A percentile compares a stretch with the other conserved stretches of the same genome.
phyloP scores from a whole-genome alignment of 306 rosid genomes.

The barrel medic (Medicago truncatula) region DNA sequence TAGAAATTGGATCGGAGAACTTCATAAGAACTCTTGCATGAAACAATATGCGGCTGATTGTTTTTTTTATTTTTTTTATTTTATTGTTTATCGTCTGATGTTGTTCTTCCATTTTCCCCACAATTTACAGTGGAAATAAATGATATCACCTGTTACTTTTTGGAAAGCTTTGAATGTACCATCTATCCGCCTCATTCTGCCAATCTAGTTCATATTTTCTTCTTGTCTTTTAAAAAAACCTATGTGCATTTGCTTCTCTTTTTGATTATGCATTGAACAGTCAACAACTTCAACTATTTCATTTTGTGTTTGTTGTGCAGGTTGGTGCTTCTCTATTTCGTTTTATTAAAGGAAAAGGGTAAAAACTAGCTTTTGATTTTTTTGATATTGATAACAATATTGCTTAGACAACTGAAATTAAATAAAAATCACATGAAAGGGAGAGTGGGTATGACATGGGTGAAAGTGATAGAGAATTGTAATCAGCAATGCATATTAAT shows the following conservation, averaged over 20 bases:
- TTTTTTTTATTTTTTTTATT: neutral
- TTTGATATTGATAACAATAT: constrained; percentile 9
- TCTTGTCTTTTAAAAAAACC: neutral
- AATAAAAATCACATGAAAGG: constrained; percentile 16
- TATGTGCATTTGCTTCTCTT: constrained; percentile 33
- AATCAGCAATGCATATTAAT: constrained; percentile 25
- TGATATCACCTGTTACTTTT: constrained; percentile 22
- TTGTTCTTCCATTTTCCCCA: neutral
- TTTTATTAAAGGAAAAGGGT: constrained; percentile 88
- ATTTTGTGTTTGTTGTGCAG: constrained; percentile 62
- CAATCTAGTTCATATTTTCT: constrained; percentile 4
- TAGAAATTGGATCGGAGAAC: constrained; percentile 11
- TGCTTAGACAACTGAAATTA: constrained; percentile 37
- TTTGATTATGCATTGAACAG: constrained; percentile 17
- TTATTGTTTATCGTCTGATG: neutral
- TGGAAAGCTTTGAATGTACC: constrained; percentile 15
- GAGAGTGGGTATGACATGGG: constrained; percentile 13
- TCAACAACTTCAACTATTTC: constrained; percentile 26
- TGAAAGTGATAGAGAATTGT: constrained; percentile 12
- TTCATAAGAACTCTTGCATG: constrained; percentile 25
- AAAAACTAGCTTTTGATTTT: constrained; percentile 37
- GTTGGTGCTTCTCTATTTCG: constrained; percentile 80
- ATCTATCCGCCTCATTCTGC: neutral
- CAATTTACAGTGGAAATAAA: constrained; percentile 14
- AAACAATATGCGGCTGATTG: constrained; percentile 15